A percentile compares a stretch with the other conserved stretches of the same genome.
Conservation (phyloP, 768 basidiomycete species). For the Rhodotorula paludigena region DNA sequence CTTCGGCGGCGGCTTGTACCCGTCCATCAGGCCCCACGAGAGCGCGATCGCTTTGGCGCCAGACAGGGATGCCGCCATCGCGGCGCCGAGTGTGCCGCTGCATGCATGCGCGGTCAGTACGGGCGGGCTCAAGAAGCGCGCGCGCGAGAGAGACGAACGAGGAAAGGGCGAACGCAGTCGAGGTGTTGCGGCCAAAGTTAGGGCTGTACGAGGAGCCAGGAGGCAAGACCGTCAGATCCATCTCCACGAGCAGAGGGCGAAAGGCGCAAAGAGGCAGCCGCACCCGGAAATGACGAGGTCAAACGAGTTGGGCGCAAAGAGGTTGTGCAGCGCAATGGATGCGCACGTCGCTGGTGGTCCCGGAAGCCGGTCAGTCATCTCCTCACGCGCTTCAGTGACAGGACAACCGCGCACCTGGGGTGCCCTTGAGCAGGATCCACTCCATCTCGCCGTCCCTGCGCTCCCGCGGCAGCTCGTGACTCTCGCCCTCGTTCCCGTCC, state of each 20-base stretch:
- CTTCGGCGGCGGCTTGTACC: conserved; percentile 40
- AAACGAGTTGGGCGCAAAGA: conserved; percentile 44
- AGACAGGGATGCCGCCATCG: conserved; percentile 46
- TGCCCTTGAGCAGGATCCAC: conserved; percentile 49
- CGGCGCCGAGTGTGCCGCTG: conserved; percentile 49
- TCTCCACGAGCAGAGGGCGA: neutral
- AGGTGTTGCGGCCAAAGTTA: conserved; percentile 47
- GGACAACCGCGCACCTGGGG: conserved; percentile 2
- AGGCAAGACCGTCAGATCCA: neutral
- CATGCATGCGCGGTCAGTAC: no score
- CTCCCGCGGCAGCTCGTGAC: conserved; percentile 36
- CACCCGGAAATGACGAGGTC: conserved; percentile 49
- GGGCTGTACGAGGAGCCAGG: neutral
- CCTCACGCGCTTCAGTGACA: fast-evolving
- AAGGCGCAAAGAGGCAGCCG: neutral
- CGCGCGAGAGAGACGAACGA: conserved; percentile 30
- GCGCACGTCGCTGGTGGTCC: conserved; percentile 46
- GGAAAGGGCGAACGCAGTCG: conserved; percentile 49
- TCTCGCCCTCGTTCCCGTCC: conserved; percentile 47
- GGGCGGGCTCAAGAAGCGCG: no score
- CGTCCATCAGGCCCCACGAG: conserved; percentile 46
- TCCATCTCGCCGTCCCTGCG: conserved; percentile 48
- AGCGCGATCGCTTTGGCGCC: conserved; percentile 47
- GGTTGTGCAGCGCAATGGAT: conserved; percentile 48
- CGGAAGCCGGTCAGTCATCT: neutral